Conservation (phyloP, 306 rosid genomes). For the Fragaria iinumae region DNA sequence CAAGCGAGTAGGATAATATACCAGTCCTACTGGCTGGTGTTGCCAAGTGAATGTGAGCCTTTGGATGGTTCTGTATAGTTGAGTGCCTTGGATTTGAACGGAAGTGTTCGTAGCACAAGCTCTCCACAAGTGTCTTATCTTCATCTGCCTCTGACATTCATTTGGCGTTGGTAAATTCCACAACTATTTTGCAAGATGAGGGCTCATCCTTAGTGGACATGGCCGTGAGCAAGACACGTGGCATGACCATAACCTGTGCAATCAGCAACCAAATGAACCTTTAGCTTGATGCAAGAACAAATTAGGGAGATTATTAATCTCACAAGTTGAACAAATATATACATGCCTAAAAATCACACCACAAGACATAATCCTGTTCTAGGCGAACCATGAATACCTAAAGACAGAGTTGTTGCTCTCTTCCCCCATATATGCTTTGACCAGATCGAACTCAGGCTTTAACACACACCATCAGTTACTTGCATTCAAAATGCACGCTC, state of each 20-base stretch:
- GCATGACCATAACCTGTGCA: slow-evolving; percentile 30
- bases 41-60: slow-evolving; percentile 30
- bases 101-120: slow-evolving; percentile 42
- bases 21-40: slow-evolving; percentile 11
- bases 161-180: slow-evolving; percentile 18
- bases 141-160: slow-evolving; percentile 7
- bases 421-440: too few species aligned
- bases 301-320: background rate
- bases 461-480: too few species aligned
- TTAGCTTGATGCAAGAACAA: background rate
- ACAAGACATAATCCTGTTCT: too few species aligned
- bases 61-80: slow-evolving; percentile 22
- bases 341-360: too few species aligned
- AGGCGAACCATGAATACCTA: too few species aligned
- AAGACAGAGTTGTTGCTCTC: too few species aligned
- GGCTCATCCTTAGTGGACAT: slow-evolving; percentile 26
- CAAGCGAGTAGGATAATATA: slow-evolving; percentile 29
- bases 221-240: slow-evolving; percentile 43
- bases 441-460: too few species aligned
- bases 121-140: slow-evolving; percentile 78
- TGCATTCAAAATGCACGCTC: too few species aligned
- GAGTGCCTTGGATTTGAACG: slow-evolving; percentile 24
- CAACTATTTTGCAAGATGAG: slow-evolving; percentile 27
- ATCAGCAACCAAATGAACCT: background rate
- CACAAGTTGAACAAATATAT: too few species aligned